Evolutionary conservation across 306 rosid species (phyloP), one percentile per base, ranked within the genome.

Genomic region (Corylus americana): DNA sequence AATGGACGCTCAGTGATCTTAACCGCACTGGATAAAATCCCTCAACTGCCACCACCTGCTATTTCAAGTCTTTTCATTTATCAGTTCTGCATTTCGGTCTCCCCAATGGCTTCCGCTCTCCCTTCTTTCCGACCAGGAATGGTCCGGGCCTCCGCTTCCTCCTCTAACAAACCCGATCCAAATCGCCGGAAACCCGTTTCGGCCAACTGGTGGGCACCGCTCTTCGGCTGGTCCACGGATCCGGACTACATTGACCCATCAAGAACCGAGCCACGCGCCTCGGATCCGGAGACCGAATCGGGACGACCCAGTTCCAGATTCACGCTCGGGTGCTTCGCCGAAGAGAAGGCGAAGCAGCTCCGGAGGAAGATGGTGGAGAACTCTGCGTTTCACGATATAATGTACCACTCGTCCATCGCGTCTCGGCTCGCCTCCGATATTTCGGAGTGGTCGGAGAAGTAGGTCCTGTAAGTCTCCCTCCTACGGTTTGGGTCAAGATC

Each of bases 341-440:
- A 88, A 49, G 94, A 88, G 53, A 92, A 92, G 87, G 97, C 97
- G 27, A 92, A 74, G 58, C 70, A 88, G 39, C 92, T 92, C 17
- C 83, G 97, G 70, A 85, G 48, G 88, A 90, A 90, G 86, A 92
- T 87, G 12, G 2, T 44, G 49, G 97, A 88, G 82, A 87, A 78
- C 82, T 86, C 91, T 51, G 77, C 90, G n/a, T 92, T 90, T 71
- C 97, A 92, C 61, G 97, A 92, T 54, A 71, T 85, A 17, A 92
- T 92, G 97, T 92, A 92, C 82, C 94, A 92, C 82, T 92, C 94
- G 18, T 89, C 92, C 0, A 92, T 92, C 45, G 97, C 97, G 3
- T 90, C 94, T n/a, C 90, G 94, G 31, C 91, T 92, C 35, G 94
- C 94, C 1, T 85, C 89, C 22, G 91, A 92, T 74, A 50, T 82